Conservation (phyloP, 805 yeast genomes). For the Pichia manshurica region DNA sequence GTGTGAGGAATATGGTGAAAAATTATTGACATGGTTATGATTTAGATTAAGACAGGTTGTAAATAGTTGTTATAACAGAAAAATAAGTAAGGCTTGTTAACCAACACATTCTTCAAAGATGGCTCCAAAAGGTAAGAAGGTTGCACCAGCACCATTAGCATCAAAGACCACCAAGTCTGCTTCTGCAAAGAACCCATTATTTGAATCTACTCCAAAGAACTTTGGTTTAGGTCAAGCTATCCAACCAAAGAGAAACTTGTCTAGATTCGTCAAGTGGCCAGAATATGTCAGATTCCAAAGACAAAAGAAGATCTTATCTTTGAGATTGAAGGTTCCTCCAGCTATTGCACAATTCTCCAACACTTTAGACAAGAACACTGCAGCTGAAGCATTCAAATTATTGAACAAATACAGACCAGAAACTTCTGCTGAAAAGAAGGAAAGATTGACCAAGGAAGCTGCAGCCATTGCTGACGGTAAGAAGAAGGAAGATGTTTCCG, state of each 20-base stretch:
- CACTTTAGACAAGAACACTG: slow-evolving; percentile 97
- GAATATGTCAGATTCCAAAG: slow-evolving; percentile 97
- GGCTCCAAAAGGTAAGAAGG: slow-evolving; percentile 58
- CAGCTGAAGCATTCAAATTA: slow-evolving; percentile 93
- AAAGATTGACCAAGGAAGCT: slow-evolving; percentile 97
- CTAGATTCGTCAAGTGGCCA: slow-evolving; percentile 99
- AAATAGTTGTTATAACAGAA: no score
- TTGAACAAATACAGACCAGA: slow-evolving; percentile 99
- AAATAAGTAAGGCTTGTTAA: no score
- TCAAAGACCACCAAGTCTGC: slow-evolving; percentile 52
- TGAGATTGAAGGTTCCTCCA: slow-evolving; percentile 99
- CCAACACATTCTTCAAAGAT: slow-evolving; percentile 10
- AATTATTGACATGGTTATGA: not conserved
- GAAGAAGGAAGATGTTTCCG: slow-evolving; percentile 92
- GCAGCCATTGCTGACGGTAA: slow-evolving; percentile 98
- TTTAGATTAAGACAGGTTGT: not conserved
- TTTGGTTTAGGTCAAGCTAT: slow-evolving; percentile 95
- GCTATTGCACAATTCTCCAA: slow-evolving; percentile 94
- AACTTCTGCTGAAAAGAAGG: slow-evolving; percentile 96
- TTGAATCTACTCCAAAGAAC: slow-evolving; percentile 85
- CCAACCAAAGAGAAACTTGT: slow-evolving; percentile 93
- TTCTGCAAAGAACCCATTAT: slow-evolving; percentile 69
- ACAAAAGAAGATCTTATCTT: slow-evolving; percentile 92
- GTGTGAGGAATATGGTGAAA: not conserved
- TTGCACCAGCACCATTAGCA: slow-evolving; percentile 98